A percentile compares a stretch with the other conserved stretches of the same genome.
Evolutionary conservation across 192 early-diverging fungal genomes (phyloP).

Genomic region (Backusella parvicylindrica): DNA sequence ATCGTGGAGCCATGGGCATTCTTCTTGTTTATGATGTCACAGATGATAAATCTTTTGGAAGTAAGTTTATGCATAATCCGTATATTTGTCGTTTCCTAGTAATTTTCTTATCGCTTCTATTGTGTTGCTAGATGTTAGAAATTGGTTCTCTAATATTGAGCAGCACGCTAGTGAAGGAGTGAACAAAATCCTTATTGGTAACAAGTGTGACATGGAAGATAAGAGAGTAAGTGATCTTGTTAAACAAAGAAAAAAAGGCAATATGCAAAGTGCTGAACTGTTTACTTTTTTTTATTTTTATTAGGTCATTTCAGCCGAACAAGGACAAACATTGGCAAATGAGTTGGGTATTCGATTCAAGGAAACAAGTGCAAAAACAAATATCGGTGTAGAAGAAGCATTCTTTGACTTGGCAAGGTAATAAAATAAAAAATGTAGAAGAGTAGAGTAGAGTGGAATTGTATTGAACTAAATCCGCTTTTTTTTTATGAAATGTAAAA

Average conservation of each 20-base stretch:
- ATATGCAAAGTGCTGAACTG: not conserved
- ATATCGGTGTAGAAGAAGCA: conserved; percentile 95
- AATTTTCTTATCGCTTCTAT: not conserved
- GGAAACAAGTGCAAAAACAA: conserved; percentile 98
- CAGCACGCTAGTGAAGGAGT: conserved; percentile 99
- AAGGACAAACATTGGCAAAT: conserved; percentile 92
- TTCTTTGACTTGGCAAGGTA: conserved; percentile 94
- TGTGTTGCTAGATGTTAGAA: conserved; percentile 79
- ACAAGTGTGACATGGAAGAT: conserved; percentile 98
- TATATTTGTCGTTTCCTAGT: not conserved
- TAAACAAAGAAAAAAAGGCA: not conserved
- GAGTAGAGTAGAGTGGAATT: not conserved
- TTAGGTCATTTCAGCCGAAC: conserved; percentile 80
- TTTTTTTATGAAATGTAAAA: not conserved
- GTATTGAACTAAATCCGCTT: not conserved
- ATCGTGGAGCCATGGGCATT: conserved; percentile 99
- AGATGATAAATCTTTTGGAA: conserved; percentile 97
- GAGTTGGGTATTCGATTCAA: conserved; percentile 95
- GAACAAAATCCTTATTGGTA: conserved; percentile 98
- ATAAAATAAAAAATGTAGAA: not conserved
- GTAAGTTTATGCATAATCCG: conserved; percentile 42
- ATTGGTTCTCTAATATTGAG: conserved; percentile 99
- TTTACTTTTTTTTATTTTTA: not conserved
- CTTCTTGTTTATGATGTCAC: conserved; percentile 98
- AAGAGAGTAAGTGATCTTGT: conserved; percentile 56